Evolutionary conservation across 1,139 yeast species (phyloP).

Genomic region (Geotrichum reessii): DNA sequence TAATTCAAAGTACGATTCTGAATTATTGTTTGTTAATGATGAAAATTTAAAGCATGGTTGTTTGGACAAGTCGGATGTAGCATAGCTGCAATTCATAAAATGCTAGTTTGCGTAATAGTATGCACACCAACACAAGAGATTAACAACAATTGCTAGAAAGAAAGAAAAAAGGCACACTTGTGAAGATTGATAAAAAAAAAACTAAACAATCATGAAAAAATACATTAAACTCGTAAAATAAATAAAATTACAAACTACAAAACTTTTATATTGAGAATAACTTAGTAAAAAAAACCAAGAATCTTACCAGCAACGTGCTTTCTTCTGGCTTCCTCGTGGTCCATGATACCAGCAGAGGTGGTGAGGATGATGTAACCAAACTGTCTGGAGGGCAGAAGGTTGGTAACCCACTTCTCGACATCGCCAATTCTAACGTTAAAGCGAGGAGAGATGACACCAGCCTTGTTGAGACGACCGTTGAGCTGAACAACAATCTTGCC

Average conservation of each 20-base stretch:
- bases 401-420: slow-evolving; percentile 96
- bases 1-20: neutral
- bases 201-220: neutral
- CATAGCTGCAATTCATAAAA: no score
- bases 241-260: neutral
- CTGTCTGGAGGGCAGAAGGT: slow-evolving; percentile 97
- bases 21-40: neutral
- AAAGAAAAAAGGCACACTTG: no score
- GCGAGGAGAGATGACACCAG: slow-evolving; percentile 98
- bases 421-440: slow-evolving; percentile 91
- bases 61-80: no score
- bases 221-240: neutral
- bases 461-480: slow-evolving; percentile 97
- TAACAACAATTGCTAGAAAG: no score
- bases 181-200: neutral
- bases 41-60: neutral
- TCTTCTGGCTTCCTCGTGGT: slow-evolving; percentile 99
- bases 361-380: slow-evolving; percentile 95
- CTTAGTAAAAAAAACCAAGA: slow-evolving; percentile 88
- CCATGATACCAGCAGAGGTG: slow-evolving; percentile 99
- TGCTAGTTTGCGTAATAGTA: no score
- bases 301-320: slow-evolving; percentile 99
- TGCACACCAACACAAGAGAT: no score
- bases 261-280: neutral
- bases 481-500: slow-evolving; percentile 96